Base-by-base conservation (phyloP, 2,329 filamentous ascomycete species). In the Basipetospora sp. region DNA sequence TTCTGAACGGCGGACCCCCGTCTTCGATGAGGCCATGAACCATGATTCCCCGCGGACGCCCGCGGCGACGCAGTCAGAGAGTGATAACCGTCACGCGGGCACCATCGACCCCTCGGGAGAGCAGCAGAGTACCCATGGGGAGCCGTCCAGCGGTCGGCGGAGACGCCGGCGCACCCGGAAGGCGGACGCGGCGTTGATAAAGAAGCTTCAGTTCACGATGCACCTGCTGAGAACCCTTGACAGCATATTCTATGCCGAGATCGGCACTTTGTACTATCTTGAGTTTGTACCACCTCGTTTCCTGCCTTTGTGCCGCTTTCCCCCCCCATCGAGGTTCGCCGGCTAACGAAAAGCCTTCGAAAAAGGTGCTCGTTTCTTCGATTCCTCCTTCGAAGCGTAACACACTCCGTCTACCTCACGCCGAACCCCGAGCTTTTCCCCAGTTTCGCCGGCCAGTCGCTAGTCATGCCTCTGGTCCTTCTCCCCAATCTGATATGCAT, bases 211-310 rank as follows among this genome's bases (percentile, higher is more conserved):
- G 44, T 75, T 78, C 50, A 56, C 77, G 47, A 70, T 64, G 29
- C 67, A 75, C 46, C 60, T 80, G 42, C 67, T 76, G 46, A 62
- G 63, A 48, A 71, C 65, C 43, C 59, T 80, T 41, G 76, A 81
- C 57, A 66, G 69, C 48, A 50, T 79, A 32, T 67, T 78, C 34
- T 77, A 75, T 52, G 70, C 68, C 29, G 74, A 80, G 58, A 59
- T 80, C 40, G 76, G 71, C 48, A 64, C 69, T 31, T 48, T 80
- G 47, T 81, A 81, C 52, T 80, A 80, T 53, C 74, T 80, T 69
- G 77, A 81, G 76, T 80, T 62, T 40, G 68, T 52, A n/a, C 30
- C 30, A 15, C 16, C 27, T 4, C 14, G 18, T 26, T 19, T 8
- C 20, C 19, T 31, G 30, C 27, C n/a, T 22, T 20, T 19, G 17